Evolutionary conservation across 2,329 filamentous ascomycete species (phyloP).

Genomic region (Chaetothyriales sp.): DNA sequence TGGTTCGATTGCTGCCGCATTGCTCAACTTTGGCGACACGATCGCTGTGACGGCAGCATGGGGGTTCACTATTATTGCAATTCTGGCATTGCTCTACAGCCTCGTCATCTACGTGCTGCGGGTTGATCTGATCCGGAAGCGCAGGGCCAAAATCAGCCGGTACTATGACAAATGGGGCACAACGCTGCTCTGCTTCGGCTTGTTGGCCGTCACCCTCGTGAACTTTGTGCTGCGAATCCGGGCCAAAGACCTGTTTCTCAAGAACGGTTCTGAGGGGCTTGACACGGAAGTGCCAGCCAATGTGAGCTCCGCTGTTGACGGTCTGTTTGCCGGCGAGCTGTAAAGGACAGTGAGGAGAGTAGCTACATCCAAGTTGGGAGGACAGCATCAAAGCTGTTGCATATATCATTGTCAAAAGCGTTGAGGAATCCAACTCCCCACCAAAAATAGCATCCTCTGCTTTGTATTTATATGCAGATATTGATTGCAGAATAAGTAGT

Average conservation of each 20-base stretch:
- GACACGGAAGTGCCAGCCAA: not conserved
- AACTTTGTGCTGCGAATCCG: conserved; percentile 71
- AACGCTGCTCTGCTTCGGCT: conserved; percentile 53
- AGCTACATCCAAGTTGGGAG: not conserved
- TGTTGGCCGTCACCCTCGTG: conserved; percentile 58
- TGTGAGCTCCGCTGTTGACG: not conserved
- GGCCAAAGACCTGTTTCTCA: conserved; percentile 30
- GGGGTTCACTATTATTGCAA: conserved; percentile 68
- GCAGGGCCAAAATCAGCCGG: conserved; percentile 55
- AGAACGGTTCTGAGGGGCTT: not conserved
- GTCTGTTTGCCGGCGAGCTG: not conserved
- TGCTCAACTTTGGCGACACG: conserved; percentile 62
- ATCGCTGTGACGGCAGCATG: conserved; percentile 55
- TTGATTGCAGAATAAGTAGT: too few relatives aligned
- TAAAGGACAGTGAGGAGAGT: not conserved
- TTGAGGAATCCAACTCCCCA: too few relatives aligned
- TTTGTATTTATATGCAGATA: too few relatives aligned
- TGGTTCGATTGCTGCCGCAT: conserved; percentile 66
- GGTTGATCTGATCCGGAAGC: conserved; percentile 66
- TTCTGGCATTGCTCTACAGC: conserved; percentile 65
- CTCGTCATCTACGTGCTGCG: conserved; percentile 77
- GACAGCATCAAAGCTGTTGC: too few relatives aligned
- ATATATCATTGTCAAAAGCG: not conserved
- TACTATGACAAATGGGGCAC: conserved; percentile 89
- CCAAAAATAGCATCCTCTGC: too few relatives aligned